A percentile compares a stretch with the other conserved stretches of the same genome.
These are phyloP conservation scores for Madurella mycetomatis DNA, from an alignment of 2,329 filamentous ascomycete species.

Conservation along the genomic window DNA sequence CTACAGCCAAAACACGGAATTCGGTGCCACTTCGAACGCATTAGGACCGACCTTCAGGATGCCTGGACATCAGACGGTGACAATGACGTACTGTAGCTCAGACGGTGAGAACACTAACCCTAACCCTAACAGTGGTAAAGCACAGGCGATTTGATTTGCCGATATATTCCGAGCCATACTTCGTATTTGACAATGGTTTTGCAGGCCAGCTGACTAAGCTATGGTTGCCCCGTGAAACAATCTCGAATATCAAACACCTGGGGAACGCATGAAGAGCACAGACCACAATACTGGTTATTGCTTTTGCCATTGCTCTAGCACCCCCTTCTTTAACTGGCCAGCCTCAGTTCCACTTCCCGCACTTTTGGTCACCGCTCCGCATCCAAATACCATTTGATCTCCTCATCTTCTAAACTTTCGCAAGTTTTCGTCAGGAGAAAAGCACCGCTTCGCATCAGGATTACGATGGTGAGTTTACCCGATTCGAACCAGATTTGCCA, in stretches of 20 bases:
- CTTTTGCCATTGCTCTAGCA: background rate
- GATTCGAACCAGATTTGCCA: background rate
- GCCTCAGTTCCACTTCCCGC: conserved; percentile 1
- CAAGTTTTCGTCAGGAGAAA: background rate
- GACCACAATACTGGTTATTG: background rate
- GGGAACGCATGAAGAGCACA: conserved; percentile 8
- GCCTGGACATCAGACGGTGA: no score
- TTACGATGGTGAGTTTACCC: conserved; percentile 9
- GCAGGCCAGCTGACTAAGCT: no score
- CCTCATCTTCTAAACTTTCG: background rate
- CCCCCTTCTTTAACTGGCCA: background rate
- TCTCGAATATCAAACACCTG: conserved; percentile 9
- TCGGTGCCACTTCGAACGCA: background rate
- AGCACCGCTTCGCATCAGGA: background rate
- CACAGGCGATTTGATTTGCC: no score
- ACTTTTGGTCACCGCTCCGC: conserved; percentile 3
- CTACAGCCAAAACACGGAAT: no score
- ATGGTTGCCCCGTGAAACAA: conserved; percentile 16
- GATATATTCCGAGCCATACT: no score
- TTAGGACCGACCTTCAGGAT: no score
- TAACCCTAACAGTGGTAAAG: no score
- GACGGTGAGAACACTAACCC: no score
- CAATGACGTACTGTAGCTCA: no score
- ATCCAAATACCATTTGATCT: background rate
- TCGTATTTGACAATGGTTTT: no score